A percentile compares a stretch with the other conserved stretches of the same genome.
phyloP scores from a whole-genome alignment of 2,329 filamentous ascomycete genomes.

The Apiospora koreana region DNA sequence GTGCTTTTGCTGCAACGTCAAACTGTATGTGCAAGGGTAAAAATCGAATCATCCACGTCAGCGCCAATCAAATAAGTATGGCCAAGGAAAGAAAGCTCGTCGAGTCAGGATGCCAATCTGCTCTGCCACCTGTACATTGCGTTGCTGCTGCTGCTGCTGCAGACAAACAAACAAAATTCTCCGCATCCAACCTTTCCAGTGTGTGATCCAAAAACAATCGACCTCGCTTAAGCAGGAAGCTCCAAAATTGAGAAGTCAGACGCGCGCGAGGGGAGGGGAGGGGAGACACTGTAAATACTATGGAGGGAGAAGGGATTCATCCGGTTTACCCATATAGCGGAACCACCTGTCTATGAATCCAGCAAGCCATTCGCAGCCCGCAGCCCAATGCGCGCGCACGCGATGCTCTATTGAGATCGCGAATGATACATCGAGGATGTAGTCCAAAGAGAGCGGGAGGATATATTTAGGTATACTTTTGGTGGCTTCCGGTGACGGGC shows the following conservation, averaged over 20 bases:
- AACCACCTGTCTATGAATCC: neutral
- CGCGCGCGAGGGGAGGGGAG: neutral
- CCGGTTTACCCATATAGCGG: neutral
- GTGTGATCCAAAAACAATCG: neutral
- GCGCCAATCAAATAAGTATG: constrained; percentile 1
- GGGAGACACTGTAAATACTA: neutral
- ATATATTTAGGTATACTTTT: neutral
- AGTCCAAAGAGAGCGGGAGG: neutral
- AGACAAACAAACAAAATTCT: neutral
- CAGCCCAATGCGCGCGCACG: neutral
- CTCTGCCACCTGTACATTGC: neutral
- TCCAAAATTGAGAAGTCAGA: neutral
- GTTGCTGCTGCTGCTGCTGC: no score
- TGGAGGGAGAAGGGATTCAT: neutral
- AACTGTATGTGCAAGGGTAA: neutral
- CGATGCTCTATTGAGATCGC: neutral
- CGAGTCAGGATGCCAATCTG: neutral
- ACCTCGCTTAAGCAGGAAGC: neutral
- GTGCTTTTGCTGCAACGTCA: neutral
- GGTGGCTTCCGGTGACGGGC: neutral
- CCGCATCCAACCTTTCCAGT: neutral
- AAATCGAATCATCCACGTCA: neutral
- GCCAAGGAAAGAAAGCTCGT: neutral
- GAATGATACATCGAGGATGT: neutral
- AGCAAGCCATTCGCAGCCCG: neutral